These are phyloP conservation scores for Sutorius eximius DNA, from an alignment of 1,284 basidiomycete genomes.

Conservation along the genomic window DNA sequence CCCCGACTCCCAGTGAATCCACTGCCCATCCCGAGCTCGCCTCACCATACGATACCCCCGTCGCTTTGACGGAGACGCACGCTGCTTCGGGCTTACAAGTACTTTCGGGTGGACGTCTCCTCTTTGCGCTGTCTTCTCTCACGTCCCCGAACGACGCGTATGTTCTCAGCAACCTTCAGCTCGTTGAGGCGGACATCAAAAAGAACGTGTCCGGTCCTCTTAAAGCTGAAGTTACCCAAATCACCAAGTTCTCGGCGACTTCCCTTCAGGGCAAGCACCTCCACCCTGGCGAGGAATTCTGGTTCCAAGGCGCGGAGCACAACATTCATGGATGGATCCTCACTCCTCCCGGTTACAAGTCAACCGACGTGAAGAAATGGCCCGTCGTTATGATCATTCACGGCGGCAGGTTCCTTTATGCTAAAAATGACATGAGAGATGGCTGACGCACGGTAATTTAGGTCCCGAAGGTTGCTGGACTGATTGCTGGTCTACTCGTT, in stretches of 20 bases:
- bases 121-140: slow-evolving; percentile 70
- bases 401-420: slow-evolving; percentile 47
- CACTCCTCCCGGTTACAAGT: slow-evolving; percentile 74
- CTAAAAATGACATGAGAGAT: background rate
- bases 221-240: slow-evolving; percentile 43
- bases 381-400: slow-evolving; percentile 76
- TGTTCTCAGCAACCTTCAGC: slow-evolving; percentile 50
- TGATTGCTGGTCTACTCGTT: slow-evolving; percentile 82
- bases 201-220: slow-evolving; percentile 29
- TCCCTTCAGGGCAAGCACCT: slow-evolving; percentile 60
- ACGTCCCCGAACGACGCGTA: slow-evolving; percentile 75
- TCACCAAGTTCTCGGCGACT: slow-evolving; percentile 62
- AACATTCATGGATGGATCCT: slow-evolving; percentile 81
- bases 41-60: slow-evolving; percentile 51
- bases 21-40: slow-evolving; percentile 51
- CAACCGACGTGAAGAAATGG: slow-evolving; percentile 69
- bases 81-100: slow-evolving; percentile 61
- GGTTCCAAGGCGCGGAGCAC: slow-evolving; percentile 78
- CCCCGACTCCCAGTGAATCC: slow-evolving; percentile 55
- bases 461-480: slow-evolving; percentile 82
- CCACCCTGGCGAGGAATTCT: slow-evolving; percentile 71
- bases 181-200: slow-evolving; percentile 41
- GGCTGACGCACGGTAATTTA: slow-evolving; percentile 19
- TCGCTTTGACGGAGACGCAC: slow-evolving; percentile 56
- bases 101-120: slow-evolving; percentile 55